Percentiles rank a stretch among this genome's conserved stretches.
phyloP scores from a whole-genome alignment of 768 basidiomycete genomes.

The Lactarius akahatsu region DNA sequence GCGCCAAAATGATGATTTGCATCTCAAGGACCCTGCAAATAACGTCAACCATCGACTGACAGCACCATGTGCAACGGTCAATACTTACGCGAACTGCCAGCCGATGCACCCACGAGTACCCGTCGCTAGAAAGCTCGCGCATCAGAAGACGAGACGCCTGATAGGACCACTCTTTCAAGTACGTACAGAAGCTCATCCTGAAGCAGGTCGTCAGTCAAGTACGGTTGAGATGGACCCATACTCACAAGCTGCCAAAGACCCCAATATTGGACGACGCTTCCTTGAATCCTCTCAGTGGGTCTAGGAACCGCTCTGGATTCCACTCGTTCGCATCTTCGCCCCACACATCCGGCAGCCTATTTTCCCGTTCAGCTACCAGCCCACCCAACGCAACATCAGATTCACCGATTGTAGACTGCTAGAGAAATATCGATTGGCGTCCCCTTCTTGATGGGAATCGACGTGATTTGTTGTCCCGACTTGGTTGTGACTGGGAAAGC shows the following conservation, averaged over 20 bases:
- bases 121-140: not conserved
- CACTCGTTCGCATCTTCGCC: slow-evolving; percentile 17
- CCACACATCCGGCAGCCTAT: slow-evolving; percentile 1
- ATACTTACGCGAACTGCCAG: slow-evolving; percentile 10
- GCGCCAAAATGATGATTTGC: slow-evolving; percentile 6
- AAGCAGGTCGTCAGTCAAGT: not conserved
- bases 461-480: slow-evolving; percentile 14
- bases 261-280: slow-evolving; percentile 5
- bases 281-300: not conserved
- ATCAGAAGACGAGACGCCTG: not conserved
- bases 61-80: not conserved
- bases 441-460: slow-evolving; percentile 16
- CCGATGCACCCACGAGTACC: slow-evolving; percentile 11
- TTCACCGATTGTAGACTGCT: slow-evolving; percentile 12
- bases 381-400: not conserved
- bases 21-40: slow-evolving; percentile 12
- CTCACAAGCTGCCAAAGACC: slow-evolving; percentile 15
- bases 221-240: not conserved
- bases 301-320: slow-evolving; percentile 17
- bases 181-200: slow-evolving; percentile 21
- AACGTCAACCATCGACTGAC: not conserved
- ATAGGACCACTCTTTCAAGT: not conserved
- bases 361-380: not conserved
- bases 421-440: slow-evolving; percentile 8
- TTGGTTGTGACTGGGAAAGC: slow-evolving; percentile 13